Evolutionary conservation across 2,329 filamentous ascomycete species (phyloP).

Genomic region (Aureobasidium sp.): DNA sequence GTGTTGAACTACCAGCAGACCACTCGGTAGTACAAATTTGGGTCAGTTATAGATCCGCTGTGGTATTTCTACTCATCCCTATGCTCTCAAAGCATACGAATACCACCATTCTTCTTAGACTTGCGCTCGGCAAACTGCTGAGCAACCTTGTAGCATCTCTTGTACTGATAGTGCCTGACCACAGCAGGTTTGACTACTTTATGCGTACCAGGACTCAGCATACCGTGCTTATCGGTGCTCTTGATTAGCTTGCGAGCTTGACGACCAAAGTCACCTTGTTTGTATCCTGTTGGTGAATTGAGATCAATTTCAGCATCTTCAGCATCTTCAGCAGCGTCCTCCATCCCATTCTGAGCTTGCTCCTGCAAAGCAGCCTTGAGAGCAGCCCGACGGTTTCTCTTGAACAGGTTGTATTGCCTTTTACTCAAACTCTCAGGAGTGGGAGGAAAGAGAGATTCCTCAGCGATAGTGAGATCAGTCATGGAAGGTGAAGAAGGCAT

Average conservation of each 20-base stretch:
- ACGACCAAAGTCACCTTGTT: not conserved
- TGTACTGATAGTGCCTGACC: not conserved
- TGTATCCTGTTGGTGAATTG: not conserved
- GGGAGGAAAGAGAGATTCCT: not conserved
- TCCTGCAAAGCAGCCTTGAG: not conserved
- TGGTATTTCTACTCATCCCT: not conserved
- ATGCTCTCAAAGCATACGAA: not conserved
- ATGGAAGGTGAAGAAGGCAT: not conserved
- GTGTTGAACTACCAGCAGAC: not conserved
- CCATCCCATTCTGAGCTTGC: not conserved
- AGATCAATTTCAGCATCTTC: not conserved
- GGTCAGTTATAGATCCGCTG: not conserved
- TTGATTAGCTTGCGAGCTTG: not conserved
- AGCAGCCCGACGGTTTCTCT: not conserved
- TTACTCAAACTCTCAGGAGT: not conserved
- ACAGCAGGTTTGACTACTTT: not conserved
- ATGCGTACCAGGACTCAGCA: not conserved
- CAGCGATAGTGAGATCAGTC: not conserved
- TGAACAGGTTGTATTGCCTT: not conserved
- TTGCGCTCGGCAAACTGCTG: not conserved
- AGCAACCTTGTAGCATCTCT: not conserved
- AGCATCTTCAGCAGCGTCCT: not conserved
- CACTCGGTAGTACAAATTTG: not conserved
- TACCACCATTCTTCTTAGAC: not conserved
- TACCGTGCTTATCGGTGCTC: not conserved